Base-by-base conservation (phyloP, 257 asterid species). In the Henckelia pumila region DNA sequence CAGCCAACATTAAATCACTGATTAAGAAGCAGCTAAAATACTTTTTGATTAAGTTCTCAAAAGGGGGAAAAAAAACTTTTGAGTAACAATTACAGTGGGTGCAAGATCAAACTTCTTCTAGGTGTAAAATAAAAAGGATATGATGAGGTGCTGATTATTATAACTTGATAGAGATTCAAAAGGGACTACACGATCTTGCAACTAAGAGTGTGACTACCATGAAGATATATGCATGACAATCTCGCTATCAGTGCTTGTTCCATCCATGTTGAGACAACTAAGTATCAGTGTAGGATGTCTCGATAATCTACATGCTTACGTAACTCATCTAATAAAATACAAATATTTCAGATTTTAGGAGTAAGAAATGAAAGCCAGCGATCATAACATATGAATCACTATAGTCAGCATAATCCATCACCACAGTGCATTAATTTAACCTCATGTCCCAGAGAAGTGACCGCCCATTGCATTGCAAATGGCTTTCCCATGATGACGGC, bases 401-500 rank as follows among this genome's bases (percentile, higher is more conserved):
- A 55, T 70, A 23, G 77, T 58, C 56, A 63, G 61, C 40, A 71
- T 69, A 53, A 67, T 35, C 63, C 66, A 76, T 70, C 66, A 24
- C 58, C 37, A 40, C 44, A 26, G 50, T 23, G 64, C 58, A 70
- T 71, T 8, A 40, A 71, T 69, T 66, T 67, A 71, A 93, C 99
- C 99, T 93, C 81, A 93, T 83, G 79, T 93, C 96, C 92, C 91
- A 84, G 61, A 90, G 63, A 77, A 93, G 89, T 14, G 97, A 79
- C 68, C 44, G 80, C 32, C 99, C 97, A 47, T 93, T 90, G 83
- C 99, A 93, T 76, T 93, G 99, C 66, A 93, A 84, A 84, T 93
- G 96, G 84, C 97, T 93, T 82, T 90, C 97, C 96, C 91, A 88
- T 53, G 99, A 88, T 71, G 97, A 72, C 68, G 94, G 79, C 79